These are phyloP conservation scores for Blastobotrys robertii DNA, from an alignment of 805 yeast genomes.

Conservation along the genomic window DNA sequence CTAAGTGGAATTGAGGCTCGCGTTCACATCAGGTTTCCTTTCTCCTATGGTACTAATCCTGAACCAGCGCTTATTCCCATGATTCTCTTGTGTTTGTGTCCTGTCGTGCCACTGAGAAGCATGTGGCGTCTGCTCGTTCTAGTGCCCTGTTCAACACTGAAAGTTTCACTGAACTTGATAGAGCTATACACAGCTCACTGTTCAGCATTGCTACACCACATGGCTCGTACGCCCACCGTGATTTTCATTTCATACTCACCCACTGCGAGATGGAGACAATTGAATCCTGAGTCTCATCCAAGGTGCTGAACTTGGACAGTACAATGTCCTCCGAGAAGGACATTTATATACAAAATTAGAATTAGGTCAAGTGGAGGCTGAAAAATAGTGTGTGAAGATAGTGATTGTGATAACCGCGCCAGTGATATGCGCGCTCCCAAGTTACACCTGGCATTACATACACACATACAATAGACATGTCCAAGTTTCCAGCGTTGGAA, in stretches of 20 bases:
- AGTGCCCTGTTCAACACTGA: too few relatives aligned
- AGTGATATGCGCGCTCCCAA: background rate
- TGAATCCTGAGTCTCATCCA: constrained; percentile 54
- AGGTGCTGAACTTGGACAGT: constrained; percentile 34
- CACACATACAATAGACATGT: constrained; percentile 18
- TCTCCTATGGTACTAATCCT: too few relatives aligned
- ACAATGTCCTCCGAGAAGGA: constrained; percentile 45
- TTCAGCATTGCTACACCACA: background rate
- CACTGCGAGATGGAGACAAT: constrained; percentile 67
- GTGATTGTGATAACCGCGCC: background rate
- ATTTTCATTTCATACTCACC: constrained; percentile 30
- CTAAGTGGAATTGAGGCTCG: too few relatives aligned
- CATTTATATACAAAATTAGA: constrained; percentile 21
- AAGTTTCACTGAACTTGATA: too few relatives aligned
- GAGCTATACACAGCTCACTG: background rate
- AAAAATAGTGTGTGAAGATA: background rate
- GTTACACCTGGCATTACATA: background rate
- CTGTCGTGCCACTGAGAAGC: too few relatives aligned
- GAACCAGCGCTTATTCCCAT: too few relatives aligned
- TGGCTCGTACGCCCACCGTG: background rate
- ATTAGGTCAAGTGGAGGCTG: constrained; percentile 2
- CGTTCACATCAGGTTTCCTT: too few relatives aligned
- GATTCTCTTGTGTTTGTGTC: too few relatives aligned
- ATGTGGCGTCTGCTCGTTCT: too few relatives aligned
- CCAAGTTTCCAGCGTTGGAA: constrained; percentile 30